Evolutionary conservation across 2,329 filamentous ascomycete genomes (phyloP).

Genomic region (Gnomoniopsis smithogilvyi): DNA sequence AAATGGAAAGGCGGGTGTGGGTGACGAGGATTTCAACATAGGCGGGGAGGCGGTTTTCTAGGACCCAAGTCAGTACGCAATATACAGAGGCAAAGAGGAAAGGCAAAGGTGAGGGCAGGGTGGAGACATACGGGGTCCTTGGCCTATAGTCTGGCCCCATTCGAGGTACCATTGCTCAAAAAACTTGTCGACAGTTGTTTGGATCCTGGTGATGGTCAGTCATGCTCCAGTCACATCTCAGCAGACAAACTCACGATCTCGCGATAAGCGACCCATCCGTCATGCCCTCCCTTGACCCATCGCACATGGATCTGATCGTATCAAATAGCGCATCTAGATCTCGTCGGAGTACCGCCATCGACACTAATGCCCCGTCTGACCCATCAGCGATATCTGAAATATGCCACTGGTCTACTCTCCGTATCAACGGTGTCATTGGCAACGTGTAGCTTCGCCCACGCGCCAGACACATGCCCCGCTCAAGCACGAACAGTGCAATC

Average conservation of each 20-base stretch:
- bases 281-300: constrained; percentile 47
- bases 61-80: neutral
- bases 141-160: constrained; percentile 57
- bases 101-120: neutral
- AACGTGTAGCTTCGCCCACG: constrained; percentile 67
- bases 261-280: constrained; percentile 52
- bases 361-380: constrained; percentile 69
- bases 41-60: constrained; percentile 58
- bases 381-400: constrained; percentile 58
- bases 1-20: constrained; percentile 71
- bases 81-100: neutral
- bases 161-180: constrained; percentile 63
- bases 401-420: constrained; percentile 69
- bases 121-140: constrained; percentile 41
- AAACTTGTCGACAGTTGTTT: constrained; percentile 61
- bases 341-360: constrained; percentile 66
- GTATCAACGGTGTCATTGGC: constrained; percentile 62
- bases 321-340: constrained; percentile 59
- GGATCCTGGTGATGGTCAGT: constrained; percentile 38
- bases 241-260: constrained; percentile 39
- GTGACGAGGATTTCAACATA: constrained; percentile 74
- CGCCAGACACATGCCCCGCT: constrained; percentile 69
- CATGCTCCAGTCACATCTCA: neutral
- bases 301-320: constrained; percentile 57
- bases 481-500: constrained; percentile 70